These are phyloP conservation scores for Earliella scabrosa DNA, from an alignment of 1,284 basidiomycete genomes.

Conservation along the genomic window DNA sequence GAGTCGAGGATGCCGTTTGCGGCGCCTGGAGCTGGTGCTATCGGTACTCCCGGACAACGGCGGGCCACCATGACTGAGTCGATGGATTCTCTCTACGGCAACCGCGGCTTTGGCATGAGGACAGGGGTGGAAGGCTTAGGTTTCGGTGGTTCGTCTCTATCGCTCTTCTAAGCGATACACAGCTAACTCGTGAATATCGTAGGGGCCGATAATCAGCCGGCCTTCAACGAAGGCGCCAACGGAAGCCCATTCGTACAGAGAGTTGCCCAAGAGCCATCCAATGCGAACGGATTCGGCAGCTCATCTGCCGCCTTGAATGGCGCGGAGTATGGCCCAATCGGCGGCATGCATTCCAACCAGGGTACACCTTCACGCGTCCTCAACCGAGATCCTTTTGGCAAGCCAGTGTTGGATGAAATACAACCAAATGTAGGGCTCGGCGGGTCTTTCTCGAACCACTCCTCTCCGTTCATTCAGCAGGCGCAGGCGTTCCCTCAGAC, in stretches of 20 bases:
- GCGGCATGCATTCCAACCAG: conserved; percentile 22
- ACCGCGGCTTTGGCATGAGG: conserved; percentile 13
- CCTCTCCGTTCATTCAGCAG: conserved; percentile 31
- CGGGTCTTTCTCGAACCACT: conserved; percentile 25
- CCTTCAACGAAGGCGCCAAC: conserved; percentile 6
- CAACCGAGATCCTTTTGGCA: conserved; percentile 29
- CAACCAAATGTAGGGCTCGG: conserved; percentile 8
- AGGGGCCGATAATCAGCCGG: conserved; percentile 9
- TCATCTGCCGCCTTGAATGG: conserved; percentile 17
- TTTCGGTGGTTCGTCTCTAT: conserved; percentile 14
- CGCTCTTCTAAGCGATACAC: background rate
- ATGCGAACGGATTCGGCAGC: conserved; percentile 13
- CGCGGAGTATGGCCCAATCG: conserved; percentile 21
- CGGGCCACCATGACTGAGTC: conserved; percentile 27
- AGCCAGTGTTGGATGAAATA: conserved; percentile 20
- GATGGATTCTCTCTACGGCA: conserved; percentile 20
- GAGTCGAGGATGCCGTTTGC: conserved; percentile 31
- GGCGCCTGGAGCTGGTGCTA: conserved; percentile 10
- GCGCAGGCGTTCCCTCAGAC: conserved; percentile 36
- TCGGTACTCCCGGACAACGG: conserved; percentile 23
- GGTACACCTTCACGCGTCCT: conserved; percentile 25
- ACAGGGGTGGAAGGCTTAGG: conserved; percentile 19
- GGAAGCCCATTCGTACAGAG: conserved; percentile 18
- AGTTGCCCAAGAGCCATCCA: conserved; percentile 9
- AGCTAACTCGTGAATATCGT: too few species aligned